phyloP scores from a whole-genome alignment of 495 filamentous ascomycete genomes.

The Penicillium simplicissimum region DNA sequence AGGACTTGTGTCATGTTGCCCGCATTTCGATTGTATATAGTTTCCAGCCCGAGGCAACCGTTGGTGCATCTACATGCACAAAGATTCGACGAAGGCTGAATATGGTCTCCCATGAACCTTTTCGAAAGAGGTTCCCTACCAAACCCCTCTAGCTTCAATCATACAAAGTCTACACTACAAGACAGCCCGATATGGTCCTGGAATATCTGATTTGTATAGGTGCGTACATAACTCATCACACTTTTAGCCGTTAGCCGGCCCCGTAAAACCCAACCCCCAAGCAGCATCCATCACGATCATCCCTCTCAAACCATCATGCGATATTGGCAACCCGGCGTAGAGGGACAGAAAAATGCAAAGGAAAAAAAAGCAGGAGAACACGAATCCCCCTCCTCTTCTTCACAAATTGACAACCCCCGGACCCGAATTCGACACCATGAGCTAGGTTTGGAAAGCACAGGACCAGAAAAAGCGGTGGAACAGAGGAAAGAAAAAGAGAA shows the following conservation, averaged over 20 bases:
- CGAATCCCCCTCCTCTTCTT: constrained; percentile 21
- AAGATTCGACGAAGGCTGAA: no score
- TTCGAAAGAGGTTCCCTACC: not conserved
- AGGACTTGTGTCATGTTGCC: constrained; percentile 20
- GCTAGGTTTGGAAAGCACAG: constrained; percentile 19
- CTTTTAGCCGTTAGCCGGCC: constrained; percentile 27
- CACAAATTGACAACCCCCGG: constrained; percentile 26
- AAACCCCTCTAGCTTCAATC: not conserved
- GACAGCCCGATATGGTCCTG: constrained; percentile 6
- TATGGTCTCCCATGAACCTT: no score
- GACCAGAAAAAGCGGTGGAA: constrained; percentile 12
- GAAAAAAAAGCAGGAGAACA: constrained; percentile 4
- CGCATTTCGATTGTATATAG: constrained; percentile 34
- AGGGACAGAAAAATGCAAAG: constrained; percentile 14
- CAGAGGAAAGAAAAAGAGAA: constrained; percentile 13
- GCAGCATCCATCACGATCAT: constrained; percentile 23
- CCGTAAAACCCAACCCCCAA: constrained; percentile 19
- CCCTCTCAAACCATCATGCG: constrained; percentile 28
- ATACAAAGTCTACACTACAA: not conserved
- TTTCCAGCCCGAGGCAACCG: constrained; percentile 16
- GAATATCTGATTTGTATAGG: constrained; percentile 29
- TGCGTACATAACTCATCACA: constrained; percentile 35
- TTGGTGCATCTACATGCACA: no score
- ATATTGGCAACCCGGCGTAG: constrained; percentile 23
- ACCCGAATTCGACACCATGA: constrained; percentile 30